phyloP scores from a whole-genome alignment of 2,329 filamentous ascomycete genomes.

The Diaporthe vaccinii region DNA sequence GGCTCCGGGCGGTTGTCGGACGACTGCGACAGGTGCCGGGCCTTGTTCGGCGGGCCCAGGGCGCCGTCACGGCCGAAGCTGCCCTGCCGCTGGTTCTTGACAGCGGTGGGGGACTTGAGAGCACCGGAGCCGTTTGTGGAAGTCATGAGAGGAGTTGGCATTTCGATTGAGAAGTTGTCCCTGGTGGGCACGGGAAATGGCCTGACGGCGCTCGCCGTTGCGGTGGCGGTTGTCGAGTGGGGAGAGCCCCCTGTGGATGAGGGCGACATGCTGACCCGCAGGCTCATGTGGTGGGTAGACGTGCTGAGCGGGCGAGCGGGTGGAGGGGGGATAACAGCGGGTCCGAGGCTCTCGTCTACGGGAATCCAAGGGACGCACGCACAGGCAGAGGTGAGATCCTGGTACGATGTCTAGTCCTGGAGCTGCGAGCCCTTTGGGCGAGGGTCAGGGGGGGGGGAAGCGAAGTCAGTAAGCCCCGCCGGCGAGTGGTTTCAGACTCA shows the following conservation, averaged over 20 bases:
- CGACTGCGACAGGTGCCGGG: conserved; percentile 68
- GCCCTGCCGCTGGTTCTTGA: conserved; percentile 62
- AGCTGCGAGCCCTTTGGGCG: not conserved
- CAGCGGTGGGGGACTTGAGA: conserved; percentile 65
- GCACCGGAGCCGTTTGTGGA: conserved; percentile 48
- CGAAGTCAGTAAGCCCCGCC: conserved; percentile 26
- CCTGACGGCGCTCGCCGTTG: conserved; percentile 52
- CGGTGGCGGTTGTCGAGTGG: conserved; percentile 55
- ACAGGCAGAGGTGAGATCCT: not conserved
- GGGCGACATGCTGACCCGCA: conserved; percentile 58
- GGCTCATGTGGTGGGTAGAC: conserved; percentile 44
- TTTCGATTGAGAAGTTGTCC: conserved; percentile 64
- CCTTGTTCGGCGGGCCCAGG: conserved; percentile 65
- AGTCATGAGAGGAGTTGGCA: conserved; percentile 60
- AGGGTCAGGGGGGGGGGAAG: not conserved
- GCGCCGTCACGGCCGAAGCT: conserved; percentile 69
- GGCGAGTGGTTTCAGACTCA: conserved; percentile 19
- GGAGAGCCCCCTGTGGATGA: conserved; percentile 68
- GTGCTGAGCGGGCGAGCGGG: conserved; percentile 43
- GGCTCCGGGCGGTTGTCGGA: conserved; percentile 62
- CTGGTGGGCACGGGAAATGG: conserved; percentile 61
- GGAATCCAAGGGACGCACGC: conserved; percentile 9
- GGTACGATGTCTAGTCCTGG: not conserved
- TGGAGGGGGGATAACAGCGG: conserved; percentile 41
- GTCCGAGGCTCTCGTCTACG: conserved; percentile 16